phyloP scores from a whole-genome alignment of 805 yeast genomes.

The Spathaspora passalidarum region DNA sequence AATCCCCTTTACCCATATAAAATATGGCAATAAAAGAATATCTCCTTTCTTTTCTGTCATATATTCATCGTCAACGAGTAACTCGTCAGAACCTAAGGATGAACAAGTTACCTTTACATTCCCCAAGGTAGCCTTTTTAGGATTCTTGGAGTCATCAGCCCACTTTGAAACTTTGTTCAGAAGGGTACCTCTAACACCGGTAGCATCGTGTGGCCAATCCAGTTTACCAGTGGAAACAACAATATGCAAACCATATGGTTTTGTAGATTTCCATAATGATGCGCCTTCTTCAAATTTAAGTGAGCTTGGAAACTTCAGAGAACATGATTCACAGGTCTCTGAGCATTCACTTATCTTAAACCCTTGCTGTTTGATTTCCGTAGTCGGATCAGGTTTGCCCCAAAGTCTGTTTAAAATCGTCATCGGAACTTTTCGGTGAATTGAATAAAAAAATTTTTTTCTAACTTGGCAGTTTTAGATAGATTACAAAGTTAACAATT shows the following conservation, averaged over 20 bases:
- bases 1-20: constrained; percentile 62
- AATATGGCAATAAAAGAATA: constrained; percentile 68
- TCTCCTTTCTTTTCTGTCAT: constrained; percentile 48
- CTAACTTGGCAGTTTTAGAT: too few species aligned
- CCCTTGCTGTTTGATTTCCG: constrained; percentile 25
- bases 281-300: constrained; percentile 42
- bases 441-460: not conserved
- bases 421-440: not conserved
- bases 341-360: constrained; percentile 45
- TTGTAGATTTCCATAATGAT: constrained; percentile 65
- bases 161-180: constrained; percentile 43
- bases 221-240: constrained; percentile 78
- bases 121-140: constrained; percentile 18
- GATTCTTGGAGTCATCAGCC: constrained; percentile 18
- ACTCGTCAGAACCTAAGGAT: constrained; percentile 48
- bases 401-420: constrained; percentile 6
- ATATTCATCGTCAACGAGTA: constrained; percentile 40
- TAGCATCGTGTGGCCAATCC: constrained; percentile 84
- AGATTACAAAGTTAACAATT: too few species aligned
- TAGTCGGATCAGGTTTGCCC: constrained; percentile 7
- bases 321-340: constrained; percentile 54
- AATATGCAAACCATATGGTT: constrained; percentile 66
- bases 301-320: constrained; percentile 49
- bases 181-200: constrained; percentile 41
- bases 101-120: constrained; percentile 51